Conservation (phyloP, 2,329 filamentous ascomycete species). For the Elsinoe batatas region DNA sequence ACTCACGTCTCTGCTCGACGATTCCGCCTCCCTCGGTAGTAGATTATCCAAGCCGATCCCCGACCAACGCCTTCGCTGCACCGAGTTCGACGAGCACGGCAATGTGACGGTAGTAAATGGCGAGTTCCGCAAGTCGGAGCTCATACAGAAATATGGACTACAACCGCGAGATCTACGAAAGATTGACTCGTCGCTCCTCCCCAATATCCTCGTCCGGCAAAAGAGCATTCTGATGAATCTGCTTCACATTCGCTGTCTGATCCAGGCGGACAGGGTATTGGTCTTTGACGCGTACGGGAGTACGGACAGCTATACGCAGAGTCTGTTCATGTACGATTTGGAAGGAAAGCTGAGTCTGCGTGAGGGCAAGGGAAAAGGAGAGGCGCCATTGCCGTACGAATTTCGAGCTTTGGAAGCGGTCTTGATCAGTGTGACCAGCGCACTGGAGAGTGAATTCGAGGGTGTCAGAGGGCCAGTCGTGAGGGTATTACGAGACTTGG, state of each 20-base stretch:
- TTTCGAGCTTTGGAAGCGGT: slow-evolving; percentile 94
- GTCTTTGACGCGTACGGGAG: slow-evolving; percentile 95
- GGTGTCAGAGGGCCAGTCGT: slow-evolving; percentile 88
- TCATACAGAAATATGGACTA: slow-evolving; percentile 79
- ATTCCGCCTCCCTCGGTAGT: slow-evolving; percentile 49
- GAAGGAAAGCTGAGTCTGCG: slow-evolving; percentile 87
- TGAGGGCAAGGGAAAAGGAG: slow-evolving; percentile 37
- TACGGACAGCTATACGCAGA: slow-evolving; percentile 88
- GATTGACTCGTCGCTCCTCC: slow-evolving; percentile 91
- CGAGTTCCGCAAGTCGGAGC: slow-evolving; percentile 94
- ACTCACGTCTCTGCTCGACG: slow-evolving; percentile 45
- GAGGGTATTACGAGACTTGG: slow-evolving; percentile 74
- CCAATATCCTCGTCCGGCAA: slow-evolving; percentile 87
- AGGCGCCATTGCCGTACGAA: slow-evolving; percentile 74
- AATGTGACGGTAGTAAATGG: slow-evolving; percentile 87
- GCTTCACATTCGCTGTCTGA: slow-evolving; percentile 88
- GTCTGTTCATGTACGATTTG: slow-evolving; percentile 94
- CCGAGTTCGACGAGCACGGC: slow-evolving; percentile 86
- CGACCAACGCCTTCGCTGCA: slow-evolving; percentile 80
- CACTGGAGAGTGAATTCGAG: slow-evolving; percentile 89
- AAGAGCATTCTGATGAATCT: slow-evolving; percentile 91
- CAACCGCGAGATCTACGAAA: slow-evolving; percentile 92
- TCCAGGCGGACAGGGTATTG: slow-evolving; percentile 87
- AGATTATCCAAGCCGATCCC: slow-evolving; percentile 70
- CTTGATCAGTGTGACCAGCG: slow-evolving; percentile 82